phyloP scores from a whole-genome alignment of 2,329 filamentous ascomycete genomes.

The Diplodia scrobiculata region DNA sequence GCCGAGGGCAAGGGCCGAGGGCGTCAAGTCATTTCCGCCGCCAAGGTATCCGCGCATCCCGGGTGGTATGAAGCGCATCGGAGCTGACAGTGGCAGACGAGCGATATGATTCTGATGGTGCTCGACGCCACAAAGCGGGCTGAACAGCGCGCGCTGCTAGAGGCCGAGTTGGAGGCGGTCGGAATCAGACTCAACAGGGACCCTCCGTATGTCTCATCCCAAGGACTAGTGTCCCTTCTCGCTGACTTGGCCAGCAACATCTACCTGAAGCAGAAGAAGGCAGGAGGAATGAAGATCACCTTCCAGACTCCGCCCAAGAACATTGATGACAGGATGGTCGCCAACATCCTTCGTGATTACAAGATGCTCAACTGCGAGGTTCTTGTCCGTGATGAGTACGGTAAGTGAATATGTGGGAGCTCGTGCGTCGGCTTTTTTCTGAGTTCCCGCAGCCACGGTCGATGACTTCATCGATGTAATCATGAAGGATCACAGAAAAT shows the following conservation, averaged over 20 bases:
- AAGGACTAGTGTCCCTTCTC: constrained; percentile 49
- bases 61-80: too few species aligned
- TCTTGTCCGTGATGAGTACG: constrained; percentile 87
- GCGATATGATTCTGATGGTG: constrained; percentile 95
- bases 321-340: constrained; percentile 96
- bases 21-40: constrained; percentile 93
- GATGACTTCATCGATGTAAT: constrained; percentile 99
- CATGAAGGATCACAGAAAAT: constrained; percentile 98
- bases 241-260: constrained; percentile 69
- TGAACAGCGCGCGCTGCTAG: constrained; percentile 85
- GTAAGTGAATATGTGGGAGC: constrained; percentile 42
- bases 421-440: neutral
- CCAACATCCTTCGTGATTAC: constrained; percentile 96
- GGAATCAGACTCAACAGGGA: constrained; percentile 91
- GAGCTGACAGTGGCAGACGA: constrained; percentile 61
- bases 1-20: constrained; percentile 94
- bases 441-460: constrained; percentile 66
- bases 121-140: constrained; percentile 95
- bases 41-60: constrained; percentile 61
- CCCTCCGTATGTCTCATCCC: constrained; percentile 60
- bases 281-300: constrained; percentile 97
- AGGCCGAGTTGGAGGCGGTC: constrained; percentile 91
- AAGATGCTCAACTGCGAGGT: constrained; percentile 98
- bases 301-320: constrained; percentile 87
- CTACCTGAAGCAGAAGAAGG: constrained; percentile 93